Percentiles rank a stretch among this genome's conserved stretches.
phyloP scores from a whole-genome alignment of 257 asterid genomes.

The Nicotiana benthamiana region DNA sequence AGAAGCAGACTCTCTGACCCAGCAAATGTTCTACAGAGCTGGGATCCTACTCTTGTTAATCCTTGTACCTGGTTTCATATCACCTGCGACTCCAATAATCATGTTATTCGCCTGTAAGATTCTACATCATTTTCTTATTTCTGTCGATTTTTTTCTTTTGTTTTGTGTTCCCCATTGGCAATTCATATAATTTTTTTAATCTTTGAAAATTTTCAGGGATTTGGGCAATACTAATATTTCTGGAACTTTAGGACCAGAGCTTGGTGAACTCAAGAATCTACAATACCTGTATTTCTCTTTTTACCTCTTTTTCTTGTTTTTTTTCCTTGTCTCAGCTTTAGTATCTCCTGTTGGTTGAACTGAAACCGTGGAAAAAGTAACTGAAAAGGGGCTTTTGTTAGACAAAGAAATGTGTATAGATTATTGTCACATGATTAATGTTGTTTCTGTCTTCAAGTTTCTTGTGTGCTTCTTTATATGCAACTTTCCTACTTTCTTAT shows the following conservation, averaged over 20 bases:
- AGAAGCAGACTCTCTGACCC: conserved; percentile 75
- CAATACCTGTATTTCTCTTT: conserved; percentile 51
- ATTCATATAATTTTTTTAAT: background rate
- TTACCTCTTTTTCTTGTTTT: conserved; percentile 1
- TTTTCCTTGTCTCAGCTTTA: background rate
- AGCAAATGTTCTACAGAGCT: conserved; percentile 68
- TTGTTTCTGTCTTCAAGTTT: background rate
- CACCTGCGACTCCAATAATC: conserved; percentile 66
- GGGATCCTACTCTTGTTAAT: conserved; percentile 97
- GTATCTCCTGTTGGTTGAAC: conserved; percentile 11
- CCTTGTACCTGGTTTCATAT: conserved; percentile 97
- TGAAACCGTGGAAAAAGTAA: background rate
- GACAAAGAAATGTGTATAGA: background rate
- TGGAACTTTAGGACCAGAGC: conserved; percentile 79
- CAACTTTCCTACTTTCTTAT: background rate
- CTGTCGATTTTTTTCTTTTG: background rate
- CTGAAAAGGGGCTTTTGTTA: background rate
- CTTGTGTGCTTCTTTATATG: background rate
- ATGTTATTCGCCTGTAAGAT: conserved; percentile 82
- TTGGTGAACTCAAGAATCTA: conserved; percentile 78
- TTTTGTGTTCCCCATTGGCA: background rate
- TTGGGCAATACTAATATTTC: conserved; percentile 90
- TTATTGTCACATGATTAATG: conserved; percentile 8
- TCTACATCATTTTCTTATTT: background rate
- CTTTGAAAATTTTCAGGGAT: conserved; percentile 39